Percentiles rank a stretch among this genome's conserved stretches.
Conservation (phyloP, 2,329 filamentous ascomycete species). For the Xylaria sp. region DNA sequence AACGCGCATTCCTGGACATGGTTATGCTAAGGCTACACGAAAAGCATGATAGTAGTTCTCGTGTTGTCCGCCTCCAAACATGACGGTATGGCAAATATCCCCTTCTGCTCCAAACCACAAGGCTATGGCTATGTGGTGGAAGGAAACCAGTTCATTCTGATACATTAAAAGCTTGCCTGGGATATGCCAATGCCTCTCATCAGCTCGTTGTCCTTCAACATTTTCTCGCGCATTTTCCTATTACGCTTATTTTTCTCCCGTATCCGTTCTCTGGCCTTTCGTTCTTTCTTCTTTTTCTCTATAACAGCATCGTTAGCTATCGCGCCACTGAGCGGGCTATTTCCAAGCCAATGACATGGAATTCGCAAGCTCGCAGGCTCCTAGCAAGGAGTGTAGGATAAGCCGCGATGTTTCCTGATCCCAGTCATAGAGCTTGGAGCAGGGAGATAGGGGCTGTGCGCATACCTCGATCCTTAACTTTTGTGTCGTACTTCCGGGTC, state of each 20-base stretch:
- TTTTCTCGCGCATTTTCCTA: background rate
- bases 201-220: too few relatives aligned
- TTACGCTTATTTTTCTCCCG: constrained; percentile 39
- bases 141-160: background rate
- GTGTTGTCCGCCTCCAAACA: background rate
- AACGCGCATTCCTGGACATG: background rate
- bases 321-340: background rate
- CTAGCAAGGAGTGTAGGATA: background rate
- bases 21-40: background rate
- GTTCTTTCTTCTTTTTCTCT: constrained; percentile 41
- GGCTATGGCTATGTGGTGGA: background rate
- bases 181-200: constrained; percentile 21
- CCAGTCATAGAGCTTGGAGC: background rate
- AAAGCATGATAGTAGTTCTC: background rate
- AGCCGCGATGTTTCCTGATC: background rate
- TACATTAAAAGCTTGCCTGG: background rate
- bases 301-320: constrained; percentile 5
- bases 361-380: too few relatives aligned
- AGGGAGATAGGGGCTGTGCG: constrained; percentile 7
- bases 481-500: constrained; percentile 38
- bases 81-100: background rate
- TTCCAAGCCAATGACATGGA: background rate
- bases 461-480: constrained; percentile 27
- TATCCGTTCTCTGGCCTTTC: constrained; percentile 40
- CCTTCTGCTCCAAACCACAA: background rate